Base-by-base conservation (phyloP, 2,329 filamentous ascomycete species). In the Alternaria incomplexa region DNA sequence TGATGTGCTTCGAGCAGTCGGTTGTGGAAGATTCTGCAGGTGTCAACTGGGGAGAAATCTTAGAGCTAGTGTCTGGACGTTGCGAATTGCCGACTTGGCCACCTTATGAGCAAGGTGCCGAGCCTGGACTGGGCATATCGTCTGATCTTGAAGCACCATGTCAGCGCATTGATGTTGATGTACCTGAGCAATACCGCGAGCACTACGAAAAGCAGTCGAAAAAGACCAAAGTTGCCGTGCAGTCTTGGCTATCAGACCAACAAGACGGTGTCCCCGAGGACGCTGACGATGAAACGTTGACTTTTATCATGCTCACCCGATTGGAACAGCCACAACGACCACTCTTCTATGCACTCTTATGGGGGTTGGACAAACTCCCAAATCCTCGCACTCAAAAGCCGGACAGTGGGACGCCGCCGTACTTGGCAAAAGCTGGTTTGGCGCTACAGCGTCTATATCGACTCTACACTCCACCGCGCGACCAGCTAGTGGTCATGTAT, bases 121-220 rank as follows among this genome's bases (percentile, higher is more conserved):
- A 86, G 44, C 84, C 88, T 40, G 88, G 88, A 4, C 80, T 88
- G n/a, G 86, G 85, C n/a, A 83, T 89, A 43, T 68, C 71, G 4
- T 82, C 83, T 6, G 83, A 83, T 44, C 73, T 79, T 3, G 83
- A 86, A 58, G 82, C 85, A 15, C 88, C 88, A 63, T 92, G 81
- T 88, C 90, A 83, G 84, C 92, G 96, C 79, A 88, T 98, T 62
- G 95, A 98, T 72, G 93, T 96, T 7, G 95, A 98, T 77, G 93
- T 98, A 11, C 93, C 93, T 0, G 93, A 97, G 67, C 93, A 97
- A 78, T 97, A 95, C 75, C 88, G 93, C 48, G 93, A 96, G 56
- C 93, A 97, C 77, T 98, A 97, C 77, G 88, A 97, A 54, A 90
- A 92, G 43, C 94, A 97, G 78, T 94, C 93, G 7, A 93, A 93